Percentiles rank a stretch among this genome's conserved stretches.
Conservation (phyloP, 108 stramenopile species). For the Cyclostephanos tholiformis region DNA sequence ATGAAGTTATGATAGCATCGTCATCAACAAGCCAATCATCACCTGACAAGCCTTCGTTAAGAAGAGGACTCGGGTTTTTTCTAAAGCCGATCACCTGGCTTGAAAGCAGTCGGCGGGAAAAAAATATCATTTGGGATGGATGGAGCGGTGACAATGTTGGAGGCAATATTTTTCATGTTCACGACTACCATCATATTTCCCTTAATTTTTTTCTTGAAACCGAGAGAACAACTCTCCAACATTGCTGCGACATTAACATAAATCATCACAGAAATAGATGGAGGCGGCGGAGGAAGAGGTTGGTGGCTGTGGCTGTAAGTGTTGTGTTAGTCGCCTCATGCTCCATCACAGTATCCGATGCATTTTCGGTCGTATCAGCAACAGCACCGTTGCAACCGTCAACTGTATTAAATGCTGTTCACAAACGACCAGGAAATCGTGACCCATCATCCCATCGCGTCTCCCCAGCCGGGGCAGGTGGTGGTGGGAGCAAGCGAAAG, state of each 20-base stretch:
- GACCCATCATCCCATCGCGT: conserved; percentile 5
- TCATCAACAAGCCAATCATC: background rate
- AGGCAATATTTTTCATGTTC: background rate
- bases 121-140: background rate
- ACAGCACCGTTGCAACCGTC: background rate
- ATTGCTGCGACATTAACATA: background rate
- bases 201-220: background rate
- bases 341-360: background rate
- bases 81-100: background rate
- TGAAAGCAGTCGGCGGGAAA: background rate
- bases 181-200: background rate
- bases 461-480: background rate
- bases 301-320: background rate
- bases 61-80: background rate
- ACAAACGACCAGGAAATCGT: conserved; percentile 35
- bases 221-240: background rate
- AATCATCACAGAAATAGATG: background rate
- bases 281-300: background rate
- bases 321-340: background rate
- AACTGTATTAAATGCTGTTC: conserved; percentile 9
- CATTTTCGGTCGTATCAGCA: background rate
- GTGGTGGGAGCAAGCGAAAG: background rate
- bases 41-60: background rate
- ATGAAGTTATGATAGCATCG: too few relatives aligned
- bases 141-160: background rate